A percentile compares a stretch with the other conserved stretches of the same genome.
Evolutionary conservation across 805 yeast genomes (phyloP).

Genomic region (Candida boleticola): DNA sequence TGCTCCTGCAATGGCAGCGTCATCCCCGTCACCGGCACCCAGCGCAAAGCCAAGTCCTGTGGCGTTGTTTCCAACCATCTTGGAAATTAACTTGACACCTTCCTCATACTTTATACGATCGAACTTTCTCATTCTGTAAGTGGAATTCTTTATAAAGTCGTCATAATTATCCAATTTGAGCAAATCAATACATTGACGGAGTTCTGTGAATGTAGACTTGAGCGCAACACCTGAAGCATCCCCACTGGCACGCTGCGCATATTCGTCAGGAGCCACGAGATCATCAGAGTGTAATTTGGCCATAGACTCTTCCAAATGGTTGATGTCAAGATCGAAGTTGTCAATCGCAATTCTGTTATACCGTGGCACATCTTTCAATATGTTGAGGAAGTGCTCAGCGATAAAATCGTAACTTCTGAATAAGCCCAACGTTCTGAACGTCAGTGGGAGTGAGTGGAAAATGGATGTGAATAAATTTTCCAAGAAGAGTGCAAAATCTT

Average conservation of each 20-base stretch:
- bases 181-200: slow-evolving; percentile 76
- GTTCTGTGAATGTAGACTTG: slow-evolving; percentile 71
- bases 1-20: slow-evolving; percentile 1
- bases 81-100: slow-evolving; percentile 60
- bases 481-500: slow-evolving; percentile 82
- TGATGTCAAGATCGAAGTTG: slow-evolving; percentile 78
- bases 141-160: slow-evolving; percentile 54
- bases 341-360: slow-evolving; percentile 60
- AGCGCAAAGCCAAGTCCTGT: background rate
- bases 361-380: slow-evolving; percentile 52
- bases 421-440: slow-evolving; percentile 75
- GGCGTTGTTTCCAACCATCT: slow-evolving; percentile 26
- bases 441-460: slow-evolving; percentile 74
- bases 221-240: slow-evolving; percentile 45
- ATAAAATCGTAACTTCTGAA: slow-evolving; percentile 85
- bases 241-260: slow-evolving; percentile 24
- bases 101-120: slow-evolving; percentile 73
- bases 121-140: slow-evolving; percentile 50
- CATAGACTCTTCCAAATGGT: slow-evolving; percentile 65
- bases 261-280: slow-evolving; percentile 14
- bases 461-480: slow-evolving; percentile 85
- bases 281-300: slow-evolving; percentile 28
- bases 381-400: slow-evolving; percentile 63
- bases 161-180: slow-evolving; percentile 63
- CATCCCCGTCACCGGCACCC: background rate